Evolutionary conservation across 306 rosid species (phyloP).

Genomic region (Casuarina equisetifolia): DNA sequence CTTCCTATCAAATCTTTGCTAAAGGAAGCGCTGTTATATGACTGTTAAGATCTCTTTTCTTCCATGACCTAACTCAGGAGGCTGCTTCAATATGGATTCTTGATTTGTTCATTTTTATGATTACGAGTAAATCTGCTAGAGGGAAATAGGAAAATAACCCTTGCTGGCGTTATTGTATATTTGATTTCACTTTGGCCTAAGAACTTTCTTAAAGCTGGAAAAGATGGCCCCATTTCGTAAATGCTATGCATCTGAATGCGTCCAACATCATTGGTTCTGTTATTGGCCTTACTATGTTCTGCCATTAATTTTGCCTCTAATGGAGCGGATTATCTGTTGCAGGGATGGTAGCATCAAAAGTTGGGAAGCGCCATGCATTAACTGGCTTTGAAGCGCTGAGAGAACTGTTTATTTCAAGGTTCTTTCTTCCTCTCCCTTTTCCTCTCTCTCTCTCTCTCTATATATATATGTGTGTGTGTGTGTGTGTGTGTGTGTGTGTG

Average conservation of each 20-base stretch:
- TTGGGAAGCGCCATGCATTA: conserved; percentile 92
- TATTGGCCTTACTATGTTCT: conserved; percentile 7
- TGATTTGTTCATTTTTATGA: not conserved
- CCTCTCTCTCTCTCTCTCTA: not conserved
- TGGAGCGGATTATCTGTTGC: conserved; percentile 19
- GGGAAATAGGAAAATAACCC: not conserved
- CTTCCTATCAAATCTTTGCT: not conserved
- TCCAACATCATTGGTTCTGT: not conserved
- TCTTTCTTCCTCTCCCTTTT: not conserved
- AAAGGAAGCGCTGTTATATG: not conserved
- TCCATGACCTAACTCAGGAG: not conserved
- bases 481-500: too few species aligned
- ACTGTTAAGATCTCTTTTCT: not conserved
- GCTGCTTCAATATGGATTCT: not conserved
- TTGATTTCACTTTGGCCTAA: not conserved
- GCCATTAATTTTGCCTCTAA: conserved; percentile 15
- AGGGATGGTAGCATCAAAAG: conserved; percentile 99
- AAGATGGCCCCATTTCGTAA: not conserved
- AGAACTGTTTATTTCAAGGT: conserved; percentile 89
- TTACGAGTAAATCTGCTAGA: not conserved
- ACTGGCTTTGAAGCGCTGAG: conserved; percentile 87
- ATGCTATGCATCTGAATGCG: not conserved
- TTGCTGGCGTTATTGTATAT: not conserved
- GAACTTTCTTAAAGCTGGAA: not conserved
- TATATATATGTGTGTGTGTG: too few species aligned